A percentile compares a stretch with the other conserved stretches of the same genome.
These are phyloP conservation scores for Eutypella sp. DNA, from an alignment of 2,329 filamentous ascomycete species.

Conservation along the genomic window DNA sequence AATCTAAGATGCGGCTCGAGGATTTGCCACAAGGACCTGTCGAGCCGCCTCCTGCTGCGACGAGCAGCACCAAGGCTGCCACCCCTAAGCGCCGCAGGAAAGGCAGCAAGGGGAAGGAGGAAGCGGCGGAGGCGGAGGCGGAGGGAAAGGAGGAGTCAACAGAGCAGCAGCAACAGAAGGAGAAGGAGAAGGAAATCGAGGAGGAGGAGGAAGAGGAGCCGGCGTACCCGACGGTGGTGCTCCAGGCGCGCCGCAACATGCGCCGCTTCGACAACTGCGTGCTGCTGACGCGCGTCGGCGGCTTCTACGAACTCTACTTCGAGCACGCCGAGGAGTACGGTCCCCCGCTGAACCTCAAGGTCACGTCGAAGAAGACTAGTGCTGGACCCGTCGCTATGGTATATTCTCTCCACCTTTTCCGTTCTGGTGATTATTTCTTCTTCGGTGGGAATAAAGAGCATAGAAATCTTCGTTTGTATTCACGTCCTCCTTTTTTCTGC, in stretches of 20 bases:
- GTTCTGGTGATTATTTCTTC: slow-evolving; percentile 8
- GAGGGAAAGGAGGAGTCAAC: too few relatives aligned
- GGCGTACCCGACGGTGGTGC: slow-evolving; percentile 78
- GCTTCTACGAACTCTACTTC: slow-evolving; percentile 98
- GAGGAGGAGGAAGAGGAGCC: slow-evolving; percentile 40
- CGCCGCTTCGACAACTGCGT: slow-evolving; percentile 86
- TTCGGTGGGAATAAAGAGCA: too few relatives aligned
- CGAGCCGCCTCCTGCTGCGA: too few relatives aligned
- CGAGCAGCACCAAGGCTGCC: too few relatives aligned
- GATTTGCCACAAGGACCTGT: slow-evolving; percentile 51
- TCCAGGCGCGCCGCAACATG: slow-evolving; percentile 87
- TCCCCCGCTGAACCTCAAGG: slow-evolving; percentile 80
- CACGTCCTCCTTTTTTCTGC: too few relatives aligned
- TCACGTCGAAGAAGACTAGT: slow-evolving; percentile 74
- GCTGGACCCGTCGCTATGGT: slow-evolving; percentile 83
- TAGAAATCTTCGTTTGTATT: too few relatives aligned
- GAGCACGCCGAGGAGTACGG: slow-evolving; percentile 89
- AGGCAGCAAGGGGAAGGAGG: too few relatives aligned
- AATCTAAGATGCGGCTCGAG: slow-evolving; percentile 46
- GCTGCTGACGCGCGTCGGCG: slow-evolving; percentile 82
- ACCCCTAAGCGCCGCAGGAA: too few relatives aligned
- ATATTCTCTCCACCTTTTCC: slow-evolving; percentile 20
- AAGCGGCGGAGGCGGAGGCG: slow-evolving; percentile 19
- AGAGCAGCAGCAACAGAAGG: slow-evolving; percentile 39
- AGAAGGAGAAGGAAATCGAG: slow-evolving; percentile 30